These are phyloP conservation scores for Hypericum androsaemum DNA, from an alignment of 345 rosid species.

Conservation along the genomic window DNA sequence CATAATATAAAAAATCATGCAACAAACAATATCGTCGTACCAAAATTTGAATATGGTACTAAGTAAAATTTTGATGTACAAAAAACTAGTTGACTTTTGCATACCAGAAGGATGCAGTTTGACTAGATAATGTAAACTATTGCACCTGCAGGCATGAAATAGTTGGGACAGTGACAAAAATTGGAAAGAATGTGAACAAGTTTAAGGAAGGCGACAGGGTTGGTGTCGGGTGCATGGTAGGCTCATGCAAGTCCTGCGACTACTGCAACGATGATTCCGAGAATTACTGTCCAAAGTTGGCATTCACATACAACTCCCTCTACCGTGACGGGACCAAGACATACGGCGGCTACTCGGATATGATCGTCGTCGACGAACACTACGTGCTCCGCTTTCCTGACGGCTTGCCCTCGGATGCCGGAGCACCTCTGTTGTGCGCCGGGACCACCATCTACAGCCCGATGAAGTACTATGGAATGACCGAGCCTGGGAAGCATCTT, in stretches of 20 bases:
- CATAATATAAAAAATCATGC: no score
- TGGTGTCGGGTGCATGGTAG: conserved; percentile 69
- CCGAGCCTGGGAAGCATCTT: conserved; percentile 70
- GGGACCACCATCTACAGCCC: conserved; percentile 89
- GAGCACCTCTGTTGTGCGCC: conserved; percentile 78
- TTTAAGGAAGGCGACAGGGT: conserved; percentile 63
- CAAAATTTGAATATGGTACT: no score
- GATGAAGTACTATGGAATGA: conserved; percentile 81
- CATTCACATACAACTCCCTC: conserved; percentile 47
- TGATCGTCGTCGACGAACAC: conserved; percentile 58
- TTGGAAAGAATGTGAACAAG: conserved; percentile 53
- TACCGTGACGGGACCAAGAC: conserved; percentile 45
- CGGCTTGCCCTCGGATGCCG: conserved; percentile 49
- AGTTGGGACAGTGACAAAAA: conserved; percentile 54
- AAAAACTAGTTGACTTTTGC: no score
- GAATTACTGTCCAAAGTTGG: conserved; percentile 50
- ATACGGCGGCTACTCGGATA: conserved; percentile 72
- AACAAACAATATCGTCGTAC: no score
- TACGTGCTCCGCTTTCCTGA: conserved; percentile 62
- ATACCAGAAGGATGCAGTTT: background rate
- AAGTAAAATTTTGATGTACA: no score
- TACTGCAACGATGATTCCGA: conserved; percentile 62
- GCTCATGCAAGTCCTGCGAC: conserved; percentile 65
- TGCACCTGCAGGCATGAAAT: conserved; percentile 63
- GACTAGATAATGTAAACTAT: background rate